Evolutionary conservation across 192 early-diverging fungal genomes (phyloP), one percentile per base, ranked within the genome.

Genomic region (Coemansia sp.): DNA sequence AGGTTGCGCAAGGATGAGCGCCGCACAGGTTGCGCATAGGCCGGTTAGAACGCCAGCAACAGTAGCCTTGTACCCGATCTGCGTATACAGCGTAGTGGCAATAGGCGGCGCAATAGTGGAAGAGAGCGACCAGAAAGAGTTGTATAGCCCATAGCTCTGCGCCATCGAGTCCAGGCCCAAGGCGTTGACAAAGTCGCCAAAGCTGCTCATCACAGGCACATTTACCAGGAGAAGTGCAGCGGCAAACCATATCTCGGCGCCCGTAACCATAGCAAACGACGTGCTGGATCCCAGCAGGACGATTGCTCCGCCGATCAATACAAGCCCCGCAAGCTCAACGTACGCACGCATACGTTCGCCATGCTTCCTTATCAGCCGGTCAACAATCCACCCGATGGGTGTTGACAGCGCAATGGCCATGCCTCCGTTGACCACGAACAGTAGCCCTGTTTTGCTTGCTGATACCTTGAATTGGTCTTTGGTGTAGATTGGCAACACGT

Each of bases 121-220:
- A 15, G 78, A 69, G 18, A 76, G 20, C n/a, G 78, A 68, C 78
- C 78, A 81, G 43, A 76, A 72, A 24, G 67, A 65, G 39, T 81
- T 81, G 58, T 75, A 76, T 4, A 81, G 55, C 24, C 78, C 73
- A 24, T 81, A 81, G 41, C 70, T 62, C 49, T 76, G 73, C 6
- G 78, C 73, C 78, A 81, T 81, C 26, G 78, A 81, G 44, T 76
- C 70, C 15, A 76, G 55, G 6, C 71, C 73, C 21, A 81, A 55
- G 16, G 63, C 38, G 35, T 81, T 81, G 48, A 81, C 78, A 70
- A 81, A 81, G 30, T 81, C 78, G 56, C 78, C 78, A 64, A 81
- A 81, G 45, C 78, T 81, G 48, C 78, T 81, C 78, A 81, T 81
- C 11, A 81, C 78, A 12, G 78, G 73, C 14, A 81, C 75, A 49